Conservation (phyloP, 2,329 filamentous ascomycete genomes). For the Diaporthe amygdali region DNA sequence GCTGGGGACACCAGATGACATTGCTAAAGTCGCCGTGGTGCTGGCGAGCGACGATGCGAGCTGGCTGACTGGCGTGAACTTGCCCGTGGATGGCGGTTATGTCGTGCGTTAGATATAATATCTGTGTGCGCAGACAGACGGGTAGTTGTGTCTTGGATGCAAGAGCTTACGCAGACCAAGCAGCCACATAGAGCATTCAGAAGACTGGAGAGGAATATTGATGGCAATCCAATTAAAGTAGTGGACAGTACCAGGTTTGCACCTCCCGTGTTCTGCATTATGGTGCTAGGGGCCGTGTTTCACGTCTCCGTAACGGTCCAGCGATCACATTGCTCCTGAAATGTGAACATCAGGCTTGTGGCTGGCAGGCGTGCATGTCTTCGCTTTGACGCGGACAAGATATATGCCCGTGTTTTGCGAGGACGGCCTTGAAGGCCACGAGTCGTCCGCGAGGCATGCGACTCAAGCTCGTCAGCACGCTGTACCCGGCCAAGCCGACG, state of each 20-base stretch:
- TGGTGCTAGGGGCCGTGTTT: background rate
- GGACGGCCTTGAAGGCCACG: background rate
- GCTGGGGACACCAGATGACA: background rate
- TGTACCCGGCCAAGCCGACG: background rate
- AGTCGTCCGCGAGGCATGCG: background rate
- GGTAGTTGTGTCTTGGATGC: no score
- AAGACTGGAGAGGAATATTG: background rate
- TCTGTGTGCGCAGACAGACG: background rate
- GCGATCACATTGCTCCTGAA: background rate
- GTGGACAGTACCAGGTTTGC: background rate
- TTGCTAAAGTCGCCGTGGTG: conserved; percentile 13
- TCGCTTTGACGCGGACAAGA: background rate
- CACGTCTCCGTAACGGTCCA: no score
- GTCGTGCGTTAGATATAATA: background rate
- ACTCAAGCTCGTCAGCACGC: background rate
- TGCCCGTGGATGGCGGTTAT: background rate
- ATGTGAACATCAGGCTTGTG: background rate
- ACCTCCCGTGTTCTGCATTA: background rate
- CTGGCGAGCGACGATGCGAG: conserved; percentile 20
- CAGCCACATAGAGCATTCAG: background rate
- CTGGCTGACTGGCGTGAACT: conserved; percentile 15
- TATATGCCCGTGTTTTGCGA: background rate
- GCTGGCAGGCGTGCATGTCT: no score
- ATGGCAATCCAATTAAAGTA: background rate
- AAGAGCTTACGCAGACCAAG: background rate